These are phyloP conservation scores for Coniferiporia sulphurascens DNA, from an alignment of 1,284 basidiomycete genomes.

Conservation along the genomic window DNA sequence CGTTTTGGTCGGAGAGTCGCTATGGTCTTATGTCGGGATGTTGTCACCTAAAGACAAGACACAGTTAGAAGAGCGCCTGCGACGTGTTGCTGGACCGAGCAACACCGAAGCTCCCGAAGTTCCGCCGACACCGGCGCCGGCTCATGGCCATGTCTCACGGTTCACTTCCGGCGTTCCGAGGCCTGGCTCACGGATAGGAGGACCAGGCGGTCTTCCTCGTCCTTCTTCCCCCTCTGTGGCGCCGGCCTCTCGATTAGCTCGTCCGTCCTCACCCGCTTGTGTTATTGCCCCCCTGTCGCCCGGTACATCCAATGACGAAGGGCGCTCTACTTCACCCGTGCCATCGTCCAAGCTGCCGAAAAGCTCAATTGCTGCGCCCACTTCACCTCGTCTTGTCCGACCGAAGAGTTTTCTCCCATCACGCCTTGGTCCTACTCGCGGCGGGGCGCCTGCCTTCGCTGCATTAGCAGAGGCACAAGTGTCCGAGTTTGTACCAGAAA, in stretches of 20 bases:
- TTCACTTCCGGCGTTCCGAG: conserved; percentile 36
- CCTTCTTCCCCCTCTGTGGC: conserved; percentile 60
- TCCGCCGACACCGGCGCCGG: conserved; percentile 29
- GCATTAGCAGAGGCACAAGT: background rate
- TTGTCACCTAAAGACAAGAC: conserved; percentile 85
- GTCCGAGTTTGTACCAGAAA: conserved; percentile 7
- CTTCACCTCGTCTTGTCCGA: conserved; percentile 44
- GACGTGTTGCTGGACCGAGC: conserved; percentile 68
- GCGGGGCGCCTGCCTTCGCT: conserved; percentile 31
- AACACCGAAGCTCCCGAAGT: conserved; percentile 36
- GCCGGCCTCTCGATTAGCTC: conserved; percentile 48
- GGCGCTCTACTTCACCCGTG: conserved; percentile 48
- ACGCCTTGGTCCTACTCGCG: conserved; percentile 56
- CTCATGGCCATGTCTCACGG: conserved; percentile 38
- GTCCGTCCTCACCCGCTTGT: conserved; percentile 57
- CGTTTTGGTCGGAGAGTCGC: conserved; percentile 77
- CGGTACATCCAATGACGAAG: conserved; percentile 29
- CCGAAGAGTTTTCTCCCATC: conserved; percentile 68
- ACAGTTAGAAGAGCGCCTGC: conserved; percentile 85
- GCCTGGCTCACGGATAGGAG: conserved; percentile 45
- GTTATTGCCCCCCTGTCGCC: conserved; percentile 51
- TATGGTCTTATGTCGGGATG: conserved; percentile 76
- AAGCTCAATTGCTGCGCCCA: conserved; percentile 28
- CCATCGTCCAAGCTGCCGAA: conserved; percentile 25
- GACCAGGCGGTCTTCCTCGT: conserved; percentile 37